Base-by-base conservation (phyloP, 768 basidiomycete genomes). In the Pisolithus albus region DNA sequence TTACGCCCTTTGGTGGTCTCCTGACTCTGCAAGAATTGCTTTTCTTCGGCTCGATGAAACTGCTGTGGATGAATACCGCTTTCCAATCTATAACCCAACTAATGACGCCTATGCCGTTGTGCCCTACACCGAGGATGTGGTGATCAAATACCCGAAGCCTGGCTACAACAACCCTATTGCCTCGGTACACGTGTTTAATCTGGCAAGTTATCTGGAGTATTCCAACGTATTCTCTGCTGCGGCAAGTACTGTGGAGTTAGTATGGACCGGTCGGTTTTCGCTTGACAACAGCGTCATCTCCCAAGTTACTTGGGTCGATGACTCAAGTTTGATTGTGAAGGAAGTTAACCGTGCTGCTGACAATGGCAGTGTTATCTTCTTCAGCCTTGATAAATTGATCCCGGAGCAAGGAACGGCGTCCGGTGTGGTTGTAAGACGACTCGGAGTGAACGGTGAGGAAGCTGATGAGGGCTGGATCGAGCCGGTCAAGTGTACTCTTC, bases 401-500 rank as follows among this genome's bases (percentile, higher is more conserved):
- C 34, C 13, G 13, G 60, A 54, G 1, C 60, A 59, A 7, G 62
- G 49, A 10, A 68, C 68, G 42, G 67, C 69, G 10, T 61, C 59
- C 30, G 82, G 84, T 7, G 62, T 58, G 43, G 81, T 91, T 13
- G 87, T 92, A 7, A 73, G 95, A 52, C 84, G 75, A 54, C 74
- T 95, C 9, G 95, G 93, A 4, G 78, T 81, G 62, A 63, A 83
- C 34, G 95, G 91, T 6, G 94, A 93, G 60, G 78, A 95, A 61
- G 86, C 83, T 0, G 95, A 96, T 61, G 82, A 82, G 36, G 96
- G 96, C 1, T 99, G 96, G 96, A 92, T 97, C 55, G 90, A 97
- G 47, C 72, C 80, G 54, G 92, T 91, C 56, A 54, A 23, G 85
- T 73, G 28, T 49, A 45, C 23, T 45, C 16, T 24, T 53, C 40